Base-by-base conservation (phyloP, 768 basidiomycete species). In the Russula sp. region DNA sequence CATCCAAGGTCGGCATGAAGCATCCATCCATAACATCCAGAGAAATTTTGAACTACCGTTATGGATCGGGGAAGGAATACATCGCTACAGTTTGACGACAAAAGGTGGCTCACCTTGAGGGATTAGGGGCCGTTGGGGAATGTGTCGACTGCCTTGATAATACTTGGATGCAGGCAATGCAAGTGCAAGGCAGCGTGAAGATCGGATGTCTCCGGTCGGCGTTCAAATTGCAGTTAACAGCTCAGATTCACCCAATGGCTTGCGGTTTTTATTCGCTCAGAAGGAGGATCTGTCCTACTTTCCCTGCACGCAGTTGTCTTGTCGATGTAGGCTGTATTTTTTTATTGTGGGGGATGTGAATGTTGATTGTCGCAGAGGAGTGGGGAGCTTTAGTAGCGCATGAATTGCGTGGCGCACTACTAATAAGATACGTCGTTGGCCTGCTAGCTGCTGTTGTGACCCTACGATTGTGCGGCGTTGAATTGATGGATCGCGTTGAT, bases 61-160 rank as follows among this genome's bases (percentile, higher is more conserved):
- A 20, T 34, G 29, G 42, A 54, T 45, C 36, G 45, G 58, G 41
- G 57, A 36, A 16, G 47, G 38, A 10, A 50, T 36, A 52, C 45
- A 14, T 32, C 22, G n/a, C 65, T 60, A 58, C 65, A 64, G 63
- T 53, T 20, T 38, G 20, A 60, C 35, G n/a, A 29, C 71, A 65
- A 71, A 67, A 74, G 75, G 69, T 65, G 72, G 77, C 83, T 81
- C 75, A 85, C 83, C 82, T 85, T 84, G 84, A 77, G 70, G 78
- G 67, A 73, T 77, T 79, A 61, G 69, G 71, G 69, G 50, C 64
- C 70, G 69, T 66, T 56, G 52, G 36, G 55, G 20, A 39, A 39
- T 59, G 34, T 43, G 54, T 49, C 35, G 53, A 51, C 18, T 52
- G 58, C 10, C 36, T 46, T 47, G 59, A 29, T 29, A 16, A 16